These are phyloP conservation scores for Diaporthe sp. DNA, from an alignment of 2,329 filamentous ascomycete genomes.

Conservation along the genomic window DNA sequence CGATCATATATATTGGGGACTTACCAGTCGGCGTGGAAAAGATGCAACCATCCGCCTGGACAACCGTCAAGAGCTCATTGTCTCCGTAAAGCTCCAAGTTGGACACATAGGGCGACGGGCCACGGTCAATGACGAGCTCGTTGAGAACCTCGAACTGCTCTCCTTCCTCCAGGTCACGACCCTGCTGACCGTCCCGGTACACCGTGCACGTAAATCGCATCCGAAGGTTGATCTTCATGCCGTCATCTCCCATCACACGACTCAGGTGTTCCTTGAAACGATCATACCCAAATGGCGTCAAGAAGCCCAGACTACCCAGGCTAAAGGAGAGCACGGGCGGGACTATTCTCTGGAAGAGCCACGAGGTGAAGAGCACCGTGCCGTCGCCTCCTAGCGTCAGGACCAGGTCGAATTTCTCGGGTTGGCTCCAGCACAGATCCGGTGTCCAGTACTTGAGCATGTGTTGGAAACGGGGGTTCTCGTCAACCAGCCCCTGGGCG, in stretches of 20 bases:
- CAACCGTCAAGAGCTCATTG: conserved; percentile 92
- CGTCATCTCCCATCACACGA: conserved; percentile 91
- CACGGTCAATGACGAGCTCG: conserved; percentile 97
- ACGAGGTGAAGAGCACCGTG: conserved; percentile 89
- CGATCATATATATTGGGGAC: conserved; percentile 20
- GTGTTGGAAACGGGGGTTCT: conserved; percentile 81
- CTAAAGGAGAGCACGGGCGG: conserved; percentile 89
- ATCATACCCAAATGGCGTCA: conserved; percentile 90
- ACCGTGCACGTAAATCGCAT: conserved; percentile 99
- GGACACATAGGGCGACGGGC: conserved; percentile 96
- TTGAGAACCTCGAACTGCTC: conserved; percentile 99
- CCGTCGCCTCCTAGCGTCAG: conserved; percentile 89
- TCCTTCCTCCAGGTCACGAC: conserved; percentile 82
- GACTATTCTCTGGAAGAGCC: conserved; percentile 92
- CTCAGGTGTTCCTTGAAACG: conserved; percentile 89
- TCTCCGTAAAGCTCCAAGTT: conserved; percentile 97
- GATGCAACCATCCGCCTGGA: conserved; percentile 97
- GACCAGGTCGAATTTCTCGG: conserved; percentile 96
- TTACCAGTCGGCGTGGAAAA: conserved; percentile 92
- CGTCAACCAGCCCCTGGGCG: conserved; percentile 77
- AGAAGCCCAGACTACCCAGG: conserved; percentile 87
- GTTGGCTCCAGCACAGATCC: conserved; percentile 92
- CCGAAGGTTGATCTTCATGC: conserved; percentile 96
- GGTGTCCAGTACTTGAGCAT: conserved; percentile 98
- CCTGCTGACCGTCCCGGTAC: conserved; percentile 77